Evolutionary conservation across 1,284 basidiomycete genomes (phyloP).

Genomic region (Rhodofomes roseus): DNA sequence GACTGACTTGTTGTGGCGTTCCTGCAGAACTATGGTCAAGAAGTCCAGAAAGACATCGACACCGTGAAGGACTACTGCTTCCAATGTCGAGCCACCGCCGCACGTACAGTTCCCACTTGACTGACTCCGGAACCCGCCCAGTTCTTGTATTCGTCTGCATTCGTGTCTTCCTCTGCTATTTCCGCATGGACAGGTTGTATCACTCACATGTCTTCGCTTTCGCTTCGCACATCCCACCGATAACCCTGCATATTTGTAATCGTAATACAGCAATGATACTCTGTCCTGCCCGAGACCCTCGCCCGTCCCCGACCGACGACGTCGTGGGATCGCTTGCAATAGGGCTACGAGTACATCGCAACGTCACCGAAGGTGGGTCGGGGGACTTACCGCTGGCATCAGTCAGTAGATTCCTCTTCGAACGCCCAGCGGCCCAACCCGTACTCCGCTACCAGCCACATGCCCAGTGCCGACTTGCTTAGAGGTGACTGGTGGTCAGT

Average conservation of each 20-base stretch:
- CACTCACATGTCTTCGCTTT: slow-evolving; percentile 6
- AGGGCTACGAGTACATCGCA: neutral
- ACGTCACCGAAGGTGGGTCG: neutral
- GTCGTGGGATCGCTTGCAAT: neutral
- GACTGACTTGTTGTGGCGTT: neutral
- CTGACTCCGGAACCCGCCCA: neutral
- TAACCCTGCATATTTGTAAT: slow-evolving; percentile 9
- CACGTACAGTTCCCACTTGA: slow-evolving; percentile 27
- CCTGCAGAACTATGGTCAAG: slow-evolving; percentile 35
- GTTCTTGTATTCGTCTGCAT: neutral
- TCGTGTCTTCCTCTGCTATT: neutral
- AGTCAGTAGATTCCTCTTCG: neutral
- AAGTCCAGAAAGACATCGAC: slow-evolving; percentile 37
- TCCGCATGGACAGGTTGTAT: slow-evolving; percentile 8
- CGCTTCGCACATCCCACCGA: slow-evolving; percentile 2
- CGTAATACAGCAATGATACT: slow-evolving; percentile 3
- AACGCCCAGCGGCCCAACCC: neutral
- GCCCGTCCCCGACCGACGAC: neutral
- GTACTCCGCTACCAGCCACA: neutral
- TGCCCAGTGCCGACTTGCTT: neutral
- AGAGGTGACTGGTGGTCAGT: neutral
- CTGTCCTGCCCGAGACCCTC: neutral
- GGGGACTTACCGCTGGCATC: neutral
- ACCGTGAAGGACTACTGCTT: slow-evolving; percentile 37
- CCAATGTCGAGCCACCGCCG: slow-evolving; percentile 34